Evolutionary conservation across 495 filamentous ascomycete species (phyloP), one percentile per base, ranked within the genome.

Genomic region (Bacidia gigantensis): DNA sequence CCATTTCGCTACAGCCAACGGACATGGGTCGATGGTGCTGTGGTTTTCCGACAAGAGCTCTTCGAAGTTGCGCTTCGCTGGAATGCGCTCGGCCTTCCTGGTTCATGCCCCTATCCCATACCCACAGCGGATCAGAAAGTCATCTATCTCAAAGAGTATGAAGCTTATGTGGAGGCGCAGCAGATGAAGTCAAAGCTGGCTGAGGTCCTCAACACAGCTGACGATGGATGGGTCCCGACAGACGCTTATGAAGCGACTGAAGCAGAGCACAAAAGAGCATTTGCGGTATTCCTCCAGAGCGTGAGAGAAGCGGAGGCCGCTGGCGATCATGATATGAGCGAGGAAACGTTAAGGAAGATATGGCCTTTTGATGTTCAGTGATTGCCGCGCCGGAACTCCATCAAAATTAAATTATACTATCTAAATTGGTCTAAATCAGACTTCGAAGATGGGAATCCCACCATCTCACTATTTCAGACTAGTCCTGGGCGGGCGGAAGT

Each of bases 11-110:
- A 71, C 56, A 64, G 64, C 57, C 65, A 69, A 57, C 63, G 64
- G 49, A 68, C 66, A n/a, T 74, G 67, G 64, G 68, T 64, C 56
- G 67, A 72, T 57, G 64, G 70, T 23, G 65, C 64, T 11, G 64
- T 64, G 42, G 68, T 62, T 24, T 61, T 72, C 50, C 65, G 60
- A 12, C 59, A 71, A 23, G 65, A 69, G 53, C 52, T 72, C 47
- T 72, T 73, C 46, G 63, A 69, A 39, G 62, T 63, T 41, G 51
- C 64, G 12, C 57, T 44, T 20, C 52, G 54, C 49, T 72, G 67
- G 71, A 61, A 60, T 17, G 59, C 64, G 38, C 61, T 74, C 21
- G 71, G 67, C 22, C 62, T 74, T 18, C 35, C 56, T 25, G 66
- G 62, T 22, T 56, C 60, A 32, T 70, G 62, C 61, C 68, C 62